Evolutionary conservation across 495 filamentous ascomycete genomes (phyloP).

Genomic region (Aspergillus asperescens): DNA sequence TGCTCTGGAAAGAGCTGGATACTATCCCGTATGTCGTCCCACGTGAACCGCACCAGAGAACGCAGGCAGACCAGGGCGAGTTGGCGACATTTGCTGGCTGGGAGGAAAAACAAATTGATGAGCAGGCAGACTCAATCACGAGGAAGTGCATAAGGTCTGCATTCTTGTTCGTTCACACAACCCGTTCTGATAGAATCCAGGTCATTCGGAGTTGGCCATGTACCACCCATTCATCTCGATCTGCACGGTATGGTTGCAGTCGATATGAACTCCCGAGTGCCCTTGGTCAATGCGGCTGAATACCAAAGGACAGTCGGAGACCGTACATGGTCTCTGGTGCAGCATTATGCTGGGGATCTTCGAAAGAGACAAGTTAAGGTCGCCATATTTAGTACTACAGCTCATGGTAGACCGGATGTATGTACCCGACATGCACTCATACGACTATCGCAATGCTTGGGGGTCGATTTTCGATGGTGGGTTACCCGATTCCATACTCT

Average conservation of each 20-base stretch:
- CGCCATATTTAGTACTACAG: constrained; percentile 10
- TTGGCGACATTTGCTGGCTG: constrained; percentile 6
- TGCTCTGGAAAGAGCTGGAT: constrained; percentile 11
- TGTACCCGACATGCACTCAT: constrained; percentile 9
- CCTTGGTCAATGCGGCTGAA: not conserved
- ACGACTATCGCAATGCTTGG: constrained; percentile 2
- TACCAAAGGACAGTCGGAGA: constrained; percentile 4
- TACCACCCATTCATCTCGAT: constrained; percentile 7
- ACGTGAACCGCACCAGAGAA: not conserved
- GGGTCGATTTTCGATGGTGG: constrained; percentile 10
- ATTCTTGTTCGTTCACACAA: not conserved
- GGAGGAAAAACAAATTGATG: constrained; percentile 9
- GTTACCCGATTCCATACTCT: not conserved
- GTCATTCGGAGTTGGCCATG: constrained; percentile 12
- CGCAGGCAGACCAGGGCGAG: constrained; percentile 1
- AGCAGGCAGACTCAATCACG: constrained; percentile 12
- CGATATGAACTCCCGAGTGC: constrained; percentile 2
- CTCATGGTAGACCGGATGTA: constrained; percentile 9
- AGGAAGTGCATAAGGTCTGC: constrained; percentile 13
- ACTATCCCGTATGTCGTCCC: constrained; percentile 3
- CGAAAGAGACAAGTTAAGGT: constrained; percentile 3
- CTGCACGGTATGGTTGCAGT: constrained; percentile 6
- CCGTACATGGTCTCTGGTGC: not conserved
- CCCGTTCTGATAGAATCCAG: not conserved
- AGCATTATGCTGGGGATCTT: constrained; percentile 5